Evolutionary conservation across 2,329 filamentous ascomycete genomes (phyloP), one percentile per base, ranked within the genome.

Genomic region (Aspergillus texensis): DNA sequence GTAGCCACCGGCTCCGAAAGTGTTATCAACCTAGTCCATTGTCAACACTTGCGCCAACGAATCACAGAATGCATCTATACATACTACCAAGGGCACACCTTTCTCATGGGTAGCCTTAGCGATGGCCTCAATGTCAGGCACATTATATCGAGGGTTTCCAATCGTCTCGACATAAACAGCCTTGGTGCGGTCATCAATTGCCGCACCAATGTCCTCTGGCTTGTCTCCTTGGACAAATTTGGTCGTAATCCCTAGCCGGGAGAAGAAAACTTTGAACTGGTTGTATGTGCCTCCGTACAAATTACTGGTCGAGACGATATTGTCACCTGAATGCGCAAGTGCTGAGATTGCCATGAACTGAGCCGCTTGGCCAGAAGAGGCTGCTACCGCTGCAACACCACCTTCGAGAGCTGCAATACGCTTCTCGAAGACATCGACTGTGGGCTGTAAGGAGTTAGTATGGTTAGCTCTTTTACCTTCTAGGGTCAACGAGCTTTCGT

Each of bases 211-310:
- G 72, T 93, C 92, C 70, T 90, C 89, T 16, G 91, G 83, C 63
- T 88, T 88, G 79, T 97, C 93, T 52, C 92, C 92, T 61, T 89
- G 84, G 73, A 97, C 86, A 72, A 97, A 97, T 82, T 94, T 96
- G 74, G 93, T 95, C 48, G 84, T 83, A 75, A 98, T 93, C 65
- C 94, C 94, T 53, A 97, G 81, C n/a, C 94, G 88, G 8, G 93
- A 91, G 61, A 97, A 84, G 69, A 93, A 86, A 53, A 97, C 93
- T 82, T 97, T 97, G 82, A 97, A 88, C 83, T 97, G 94, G 82
- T 98, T 97, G 84, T 97, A 97, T 19, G 94, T 97, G 77, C 94
- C 94, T 68, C 94, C 94, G 80, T 97, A 97, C 62, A 97, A 83
- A 80, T 96, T 96, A 57, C 90, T 89, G 8, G 94, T 97, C 14